Base-by-base conservation (phyloP, 2,329 filamentous ascomycete species). In the Cercospora canescens region DNA sequence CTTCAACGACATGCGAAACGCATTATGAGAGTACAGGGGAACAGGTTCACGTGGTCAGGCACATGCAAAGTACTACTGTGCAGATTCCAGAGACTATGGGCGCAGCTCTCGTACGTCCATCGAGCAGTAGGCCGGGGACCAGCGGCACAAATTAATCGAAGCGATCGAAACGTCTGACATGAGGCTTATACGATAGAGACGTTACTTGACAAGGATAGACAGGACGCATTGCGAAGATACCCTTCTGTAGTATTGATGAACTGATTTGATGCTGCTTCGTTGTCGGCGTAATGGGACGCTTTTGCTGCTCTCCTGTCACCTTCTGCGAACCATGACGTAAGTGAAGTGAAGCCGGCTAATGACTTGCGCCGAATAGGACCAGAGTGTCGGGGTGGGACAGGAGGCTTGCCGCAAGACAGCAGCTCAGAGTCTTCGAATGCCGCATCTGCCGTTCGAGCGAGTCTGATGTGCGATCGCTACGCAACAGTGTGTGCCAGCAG, bases 1-100 rank as follows among this genome's bases (percentile, higher is more conserved):
- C 69, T 24, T 73, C 75, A 7, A 71, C 84, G 72, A 86, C 79
- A 2, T 93, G 89, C 74, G 94, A 98, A 80, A 90, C 91, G 12
- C 92, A 97, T 75, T 91, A 90, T 73, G 84, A 87, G 72, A 95
- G 92, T 74, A 82, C 92, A 65, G 92, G 90, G 0, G 90, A 95
- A 81, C 89, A 88, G 41, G 85, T 97, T 1, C 80, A 89, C 58
- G 91, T 97, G 28, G 61, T 75, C 28, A 67, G 67, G 14, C 71
- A 73, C 52, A 11, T 66, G 4, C 39, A 70, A 11, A 65, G 59
- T 12, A 37, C 63, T 8, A 67, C 41, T 18, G 64, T 72, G 18
- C 56, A 68, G 16, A 66, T 71, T 48, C 52, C 61, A 4, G 69
- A 72, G 54, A 61, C 63, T 8, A 41, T 32, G 32, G 24, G 12